Evolutionary conservation across 768 basidiomycete species (phyloP).

Genomic region (Lentinus brumalis): DNA sequence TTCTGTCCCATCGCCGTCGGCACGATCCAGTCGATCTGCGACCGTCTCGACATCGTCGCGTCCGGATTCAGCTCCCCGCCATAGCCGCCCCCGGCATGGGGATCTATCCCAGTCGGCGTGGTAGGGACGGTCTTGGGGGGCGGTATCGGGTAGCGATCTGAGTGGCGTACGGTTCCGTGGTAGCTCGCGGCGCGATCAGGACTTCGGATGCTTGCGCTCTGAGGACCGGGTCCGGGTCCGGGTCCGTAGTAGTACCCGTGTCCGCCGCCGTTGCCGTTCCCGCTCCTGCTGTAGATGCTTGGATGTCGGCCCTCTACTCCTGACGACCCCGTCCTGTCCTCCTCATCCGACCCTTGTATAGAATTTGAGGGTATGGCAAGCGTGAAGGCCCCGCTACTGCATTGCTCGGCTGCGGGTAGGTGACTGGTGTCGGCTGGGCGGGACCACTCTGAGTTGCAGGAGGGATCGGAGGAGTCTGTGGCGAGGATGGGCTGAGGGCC

Average conservation of each 20-base stretch:
- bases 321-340: background rate
- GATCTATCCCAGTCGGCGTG: background rate
- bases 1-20: background rate
- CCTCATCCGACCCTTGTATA: background rate
- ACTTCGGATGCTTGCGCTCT: constrained; percentile 1
- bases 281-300: background rate
- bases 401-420: background rate
- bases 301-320: background rate
- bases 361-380: background rate
- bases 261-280: background rate
- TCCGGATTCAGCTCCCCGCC: background rate
- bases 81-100: background rate
- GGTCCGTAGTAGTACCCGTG: background rate
- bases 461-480: background rate
- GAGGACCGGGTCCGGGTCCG: background rate
- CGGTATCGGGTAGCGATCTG: background rate
- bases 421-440: constrained; percentile 5
- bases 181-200: constrained; percentile 16
- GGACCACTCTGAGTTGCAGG: background rate
- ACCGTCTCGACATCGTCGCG: constrained; percentile 8
- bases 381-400: background rate
- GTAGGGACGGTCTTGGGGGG: background rate
- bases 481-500: background rate
- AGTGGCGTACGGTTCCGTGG: background rate
- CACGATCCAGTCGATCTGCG: constrained; percentile 17